Conservation (phyloP, 768 basidiomycete genomes). For the Cystofilobasidium ferigula region DNA sequence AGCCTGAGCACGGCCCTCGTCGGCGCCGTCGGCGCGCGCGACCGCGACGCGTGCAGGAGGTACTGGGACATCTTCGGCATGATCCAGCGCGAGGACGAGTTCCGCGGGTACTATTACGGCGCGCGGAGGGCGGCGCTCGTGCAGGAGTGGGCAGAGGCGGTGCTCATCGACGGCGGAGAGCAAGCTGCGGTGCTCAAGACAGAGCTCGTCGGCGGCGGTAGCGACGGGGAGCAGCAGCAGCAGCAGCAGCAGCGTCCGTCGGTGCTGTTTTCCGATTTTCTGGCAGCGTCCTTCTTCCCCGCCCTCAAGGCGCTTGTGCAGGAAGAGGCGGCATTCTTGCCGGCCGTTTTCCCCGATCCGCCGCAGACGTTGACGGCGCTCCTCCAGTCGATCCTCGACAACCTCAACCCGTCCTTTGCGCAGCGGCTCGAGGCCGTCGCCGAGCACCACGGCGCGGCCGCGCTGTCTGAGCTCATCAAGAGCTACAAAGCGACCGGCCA, state of each 20-base stretch:
- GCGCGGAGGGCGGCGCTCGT: slow-evolving; percentile 58
- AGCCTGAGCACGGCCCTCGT: slow-evolving; percentile 47
- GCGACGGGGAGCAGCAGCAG: neutral
- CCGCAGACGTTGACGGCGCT: slow-evolving; percentile 63
- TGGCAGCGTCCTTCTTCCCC: slow-evolving; percentile 60
- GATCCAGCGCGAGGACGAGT: slow-evolving; percentile 86
- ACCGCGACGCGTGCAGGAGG: slow-evolving; percentile 56
- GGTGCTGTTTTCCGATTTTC: slow-evolving; percentile 53
- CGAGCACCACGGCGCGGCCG: slow-evolving; percentile 52
- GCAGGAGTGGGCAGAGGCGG: slow-evolving; percentile 56
- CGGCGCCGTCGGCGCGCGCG: slow-evolving; percentile 68
- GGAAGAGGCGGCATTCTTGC: slow-evolving; percentile 57
- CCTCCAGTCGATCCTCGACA: slow-evolving; percentile 66
- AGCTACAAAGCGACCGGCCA: slow-evolving; percentile 67
- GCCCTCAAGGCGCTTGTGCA: slow-evolving; percentile 52
- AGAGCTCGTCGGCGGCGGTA: neutral
- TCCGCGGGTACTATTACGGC: slow-evolving; percentile 86
- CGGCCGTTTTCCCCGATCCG: slow-evolving; percentile 80
- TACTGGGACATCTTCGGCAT: slow-evolving; percentile 79
- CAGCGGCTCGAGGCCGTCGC: slow-evolving; percentile 64
- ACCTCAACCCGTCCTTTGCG: slow-evolving; percentile 67
- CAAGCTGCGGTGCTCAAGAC: slow-evolving; percentile 8
- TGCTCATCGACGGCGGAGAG: slow-evolving; percentile 39
- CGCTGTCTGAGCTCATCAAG: slow-evolving; percentile 59
- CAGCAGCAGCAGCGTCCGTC: too few species aligned